phyloP scores from a whole-genome alignment of 345 rosid genomes.

The Aquilaria malaccensis region DNA sequence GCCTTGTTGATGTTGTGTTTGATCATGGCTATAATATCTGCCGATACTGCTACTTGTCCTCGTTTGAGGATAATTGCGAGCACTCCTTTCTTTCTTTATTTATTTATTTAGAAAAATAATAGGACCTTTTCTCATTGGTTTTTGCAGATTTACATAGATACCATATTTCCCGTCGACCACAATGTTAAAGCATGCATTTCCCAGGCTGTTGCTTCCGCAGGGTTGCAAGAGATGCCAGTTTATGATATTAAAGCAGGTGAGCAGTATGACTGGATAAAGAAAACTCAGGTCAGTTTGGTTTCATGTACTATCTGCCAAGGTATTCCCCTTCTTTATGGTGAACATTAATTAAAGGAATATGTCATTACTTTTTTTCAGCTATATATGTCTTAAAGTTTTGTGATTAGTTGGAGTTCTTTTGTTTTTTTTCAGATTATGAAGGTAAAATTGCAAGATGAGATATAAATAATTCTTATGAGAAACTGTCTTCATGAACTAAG shows the following conservation, averaged over 20 bases:
- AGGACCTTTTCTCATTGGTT: not conserved
- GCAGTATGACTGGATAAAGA: slow-evolving; percentile 61
- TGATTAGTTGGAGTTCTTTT: no score
- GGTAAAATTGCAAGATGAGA: no score
- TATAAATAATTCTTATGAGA: no score
- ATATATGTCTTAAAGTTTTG: not conserved
- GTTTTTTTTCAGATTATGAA: no score
- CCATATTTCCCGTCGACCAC: slow-evolving; percentile 52
- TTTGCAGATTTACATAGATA: slow-evolving; percentile 52
- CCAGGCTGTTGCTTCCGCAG: slow-evolving; percentile 60
- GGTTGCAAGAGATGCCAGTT: slow-evolving; percentile 53
- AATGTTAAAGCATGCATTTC: slow-evolving; percentile 56
- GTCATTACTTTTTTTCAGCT: no score
- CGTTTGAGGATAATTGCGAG: not conserved
- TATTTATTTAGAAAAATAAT: slow-evolving; percentile 3
- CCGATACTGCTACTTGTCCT: no score
- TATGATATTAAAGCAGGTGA: slow-evolving; percentile 59
- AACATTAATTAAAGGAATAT: no score
- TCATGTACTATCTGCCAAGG: no score
- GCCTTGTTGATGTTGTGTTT: no score
- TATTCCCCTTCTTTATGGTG: not conserved
- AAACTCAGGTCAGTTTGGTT: slow-evolving; percentile 49
- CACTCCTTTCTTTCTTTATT: slow-evolving; percentile 4
- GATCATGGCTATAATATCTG: no score
- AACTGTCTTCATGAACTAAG: no score